Evolutionary conservation across 805 yeast genomes (phyloP).

Genomic region (Yamadazyma sp.): DNA sequence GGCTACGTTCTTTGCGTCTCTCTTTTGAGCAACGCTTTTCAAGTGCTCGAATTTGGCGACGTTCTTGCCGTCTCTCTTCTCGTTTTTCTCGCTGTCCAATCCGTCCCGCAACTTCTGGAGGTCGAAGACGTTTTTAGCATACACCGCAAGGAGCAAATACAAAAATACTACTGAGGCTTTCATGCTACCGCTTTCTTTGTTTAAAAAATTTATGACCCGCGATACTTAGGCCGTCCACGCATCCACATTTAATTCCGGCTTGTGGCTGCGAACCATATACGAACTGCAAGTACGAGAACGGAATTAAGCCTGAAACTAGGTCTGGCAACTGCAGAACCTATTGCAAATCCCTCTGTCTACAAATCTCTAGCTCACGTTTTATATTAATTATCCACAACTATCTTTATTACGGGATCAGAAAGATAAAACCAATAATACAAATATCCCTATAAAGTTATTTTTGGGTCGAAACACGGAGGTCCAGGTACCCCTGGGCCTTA

Average conservation of each 20-base stretch:
- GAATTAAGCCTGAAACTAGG: no score
- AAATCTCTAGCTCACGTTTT: no score
- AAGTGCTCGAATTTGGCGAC: conserved; percentile 6
- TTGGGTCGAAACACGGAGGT: conserved; percentile 5
- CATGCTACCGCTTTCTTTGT: conserved; percentile 5
- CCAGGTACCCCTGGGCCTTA: neutral
- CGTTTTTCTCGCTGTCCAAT: neutral
- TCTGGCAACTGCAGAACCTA: no score
- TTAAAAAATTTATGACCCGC: no score
- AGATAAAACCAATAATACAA: conserved; percentile 6
- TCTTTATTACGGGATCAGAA: no score
- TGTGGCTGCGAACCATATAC: no score
- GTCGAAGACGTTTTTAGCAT: conserved; percentile 9
- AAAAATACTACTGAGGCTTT: conserved; percentile 1
- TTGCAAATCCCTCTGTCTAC: no score
- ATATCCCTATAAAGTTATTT: conserved; percentile 6
- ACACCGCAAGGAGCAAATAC: conserved; percentile 5
- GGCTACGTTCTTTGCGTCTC: conserved; percentile 20
- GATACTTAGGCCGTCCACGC: no score
- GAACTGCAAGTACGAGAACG: no score
- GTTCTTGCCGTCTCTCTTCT: conserved; percentile 3
- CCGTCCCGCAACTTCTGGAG: conserved; percentile 1
- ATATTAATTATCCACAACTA: no score
- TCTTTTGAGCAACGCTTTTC: conserved; percentile 8
- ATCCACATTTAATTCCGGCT: no score